A percentile compares a stretch with the other conserved stretches of the same genome.
These are phyloP conservation scores for Herpetomonas tarakana DNA, from an alignment of 208 protist genomes.

Conservation along the genomic window DNA sequence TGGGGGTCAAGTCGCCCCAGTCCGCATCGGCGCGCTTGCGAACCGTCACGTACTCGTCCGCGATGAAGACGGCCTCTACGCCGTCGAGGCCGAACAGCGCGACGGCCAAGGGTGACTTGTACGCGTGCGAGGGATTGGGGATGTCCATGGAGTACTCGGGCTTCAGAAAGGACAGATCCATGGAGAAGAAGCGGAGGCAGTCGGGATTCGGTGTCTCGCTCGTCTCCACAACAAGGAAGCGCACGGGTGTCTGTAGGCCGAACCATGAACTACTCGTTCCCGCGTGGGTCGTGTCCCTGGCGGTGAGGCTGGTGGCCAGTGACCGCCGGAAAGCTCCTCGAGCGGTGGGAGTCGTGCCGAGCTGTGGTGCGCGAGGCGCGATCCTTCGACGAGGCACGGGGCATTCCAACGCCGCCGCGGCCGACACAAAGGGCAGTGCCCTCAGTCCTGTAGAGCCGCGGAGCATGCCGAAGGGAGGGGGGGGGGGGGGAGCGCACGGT, in stretches of 20 bases:
- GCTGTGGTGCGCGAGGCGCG: too few relatives aligned
- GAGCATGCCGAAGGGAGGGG: too few relatives aligned
- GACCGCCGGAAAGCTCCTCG: too few relatives aligned
- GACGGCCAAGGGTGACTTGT: conserved; percentile 71
- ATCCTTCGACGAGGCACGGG: too few relatives aligned
- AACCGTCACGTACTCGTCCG: conserved; percentile 85
- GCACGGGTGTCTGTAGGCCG: conserved; percentile 8
- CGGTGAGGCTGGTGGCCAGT: too few relatives aligned
- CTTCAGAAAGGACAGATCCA: conserved; percentile 82
- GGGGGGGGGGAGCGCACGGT: too few relatives aligned
- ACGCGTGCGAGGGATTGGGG: conserved; percentile 51
- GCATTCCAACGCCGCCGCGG: too few relatives aligned
- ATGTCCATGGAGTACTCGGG: conserved; percentile 76
- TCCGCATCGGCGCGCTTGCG: conserved; percentile 44
- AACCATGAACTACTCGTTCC: not conserved
- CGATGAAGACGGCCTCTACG: conserved; percentile 67
- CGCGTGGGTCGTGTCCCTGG: not conserved
- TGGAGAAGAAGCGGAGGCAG: conserved; percentile 84
- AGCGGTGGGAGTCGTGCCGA: too few relatives aligned
- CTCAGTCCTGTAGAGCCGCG: too few relatives aligned
- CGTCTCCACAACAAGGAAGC: conserved; percentile 64
- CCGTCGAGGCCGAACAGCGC: conserved; percentile 66
- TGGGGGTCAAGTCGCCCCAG: conserved; percentile 49
- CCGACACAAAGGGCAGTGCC: too few relatives aligned
- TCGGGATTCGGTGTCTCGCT: conserved; percentile 85